A percentile compares a stretch with the other conserved stretches of the same genome.
Conservation (phyloP, 495 filamentous ascomycete genomes). For the Cetradonia linearis region DNA sequence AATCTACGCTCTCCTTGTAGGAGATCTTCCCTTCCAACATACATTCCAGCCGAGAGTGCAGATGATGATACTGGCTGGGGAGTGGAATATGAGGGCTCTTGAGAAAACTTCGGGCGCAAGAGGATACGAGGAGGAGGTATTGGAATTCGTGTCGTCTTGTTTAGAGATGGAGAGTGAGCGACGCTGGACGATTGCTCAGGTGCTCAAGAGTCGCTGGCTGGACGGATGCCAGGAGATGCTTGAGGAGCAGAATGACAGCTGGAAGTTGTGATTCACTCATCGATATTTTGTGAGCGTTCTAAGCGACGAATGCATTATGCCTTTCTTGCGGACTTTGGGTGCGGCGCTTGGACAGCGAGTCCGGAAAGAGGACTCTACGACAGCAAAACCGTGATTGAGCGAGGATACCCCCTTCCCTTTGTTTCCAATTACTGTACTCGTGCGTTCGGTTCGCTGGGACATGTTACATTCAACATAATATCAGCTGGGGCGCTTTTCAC, state of each 20-base stretch:
- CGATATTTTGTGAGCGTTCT: not conserved
- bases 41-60: constrained; percentile 48
- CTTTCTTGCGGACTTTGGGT: not conserved
- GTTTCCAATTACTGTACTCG: not conserved
- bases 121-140: constrained; percentile 32
- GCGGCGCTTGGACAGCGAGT: not conserved
- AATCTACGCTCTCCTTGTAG: constrained; percentile 51
- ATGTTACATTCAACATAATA: not conserved
- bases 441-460: not conserved
- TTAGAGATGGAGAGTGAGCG: constrained; percentile 41
- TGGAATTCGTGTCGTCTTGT: constrained; percentile 44
- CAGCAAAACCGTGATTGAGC: not conserved
- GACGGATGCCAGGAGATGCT: constrained; percentile 31
- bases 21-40: constrained; percentile 59
- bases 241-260: constrained; percentile 23
- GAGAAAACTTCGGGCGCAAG: constrained; percentile 28
- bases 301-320: constrained; percentile 10
- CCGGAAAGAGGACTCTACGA: not conserved
- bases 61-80: constrained; percentile 50
- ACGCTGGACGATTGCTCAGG: constrained; percentile 44
- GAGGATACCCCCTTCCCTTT: constrained; percentile 13
- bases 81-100: constrained; percentile 48
- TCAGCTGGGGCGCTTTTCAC: not conserved
- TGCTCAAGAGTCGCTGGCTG: constrained; percentile 51
- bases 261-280: constrained; percentile 22